A percentile compares a stretch with the other conserved stretches of the same genome.
These are phyloP conservation scores for Aureobasidium vineae DNA, from an alignment of 2,329 filamentous ascomycete species.

Conservation along the genomic window DNA sequence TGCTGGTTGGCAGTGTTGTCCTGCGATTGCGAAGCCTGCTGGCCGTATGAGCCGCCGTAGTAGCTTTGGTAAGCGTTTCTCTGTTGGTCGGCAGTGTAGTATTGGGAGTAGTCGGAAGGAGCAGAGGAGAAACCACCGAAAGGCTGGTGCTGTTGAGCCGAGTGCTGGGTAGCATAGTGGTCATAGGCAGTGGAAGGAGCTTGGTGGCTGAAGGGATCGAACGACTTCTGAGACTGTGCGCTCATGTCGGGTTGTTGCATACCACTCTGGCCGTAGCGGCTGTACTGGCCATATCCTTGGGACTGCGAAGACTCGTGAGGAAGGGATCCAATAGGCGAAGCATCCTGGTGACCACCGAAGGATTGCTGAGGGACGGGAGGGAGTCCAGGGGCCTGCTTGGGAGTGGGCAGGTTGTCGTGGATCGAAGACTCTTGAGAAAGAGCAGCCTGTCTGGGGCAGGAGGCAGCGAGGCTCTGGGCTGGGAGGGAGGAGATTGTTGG, in stretches of 20 bases:
- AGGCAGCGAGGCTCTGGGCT: conserved; percentile 82
- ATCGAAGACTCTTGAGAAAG: conserved; percentile 43
- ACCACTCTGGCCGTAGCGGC: conserved; percentile 64
- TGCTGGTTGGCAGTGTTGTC: conserved; percentile 74
- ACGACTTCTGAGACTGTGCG: conserved; percentile 70
- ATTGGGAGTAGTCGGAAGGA: conserved; percentile 76
- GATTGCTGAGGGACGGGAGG: conserved; percentile 58
- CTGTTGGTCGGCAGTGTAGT: conserved; percentile 75
- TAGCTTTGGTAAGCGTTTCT: conserved; percentile 71
- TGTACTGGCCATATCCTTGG: conserved; percentile 62
- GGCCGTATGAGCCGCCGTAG: conserved; percentile 57
- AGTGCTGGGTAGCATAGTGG: conserved; percentile 52
- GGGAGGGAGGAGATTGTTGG: conserved; percentile 83
- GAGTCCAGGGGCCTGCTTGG: conserved; percentile 61
- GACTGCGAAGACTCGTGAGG: conserved; percentile 50
- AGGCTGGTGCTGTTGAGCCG: conserved; percentile 58
- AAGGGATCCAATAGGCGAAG: conserved; percentile 47
- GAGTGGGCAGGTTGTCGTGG: conserved; percentile 48
- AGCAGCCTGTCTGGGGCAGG: conserved; percentile 57
- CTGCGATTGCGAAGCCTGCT: conserved; percentile 53
- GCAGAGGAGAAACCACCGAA: conserved; percentile 70
- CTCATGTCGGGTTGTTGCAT: conserved; percentile 54
- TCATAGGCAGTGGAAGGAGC: conserved; percentile 53
- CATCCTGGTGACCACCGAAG: conserved; percentile 43
- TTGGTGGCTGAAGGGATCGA: conserved; percentile 83